These are phyloP conservation scores for Tausonia pullulans DNA, from an alignment of 1,284 basidiomycete species.

Conservation along the genomic window DNA sequence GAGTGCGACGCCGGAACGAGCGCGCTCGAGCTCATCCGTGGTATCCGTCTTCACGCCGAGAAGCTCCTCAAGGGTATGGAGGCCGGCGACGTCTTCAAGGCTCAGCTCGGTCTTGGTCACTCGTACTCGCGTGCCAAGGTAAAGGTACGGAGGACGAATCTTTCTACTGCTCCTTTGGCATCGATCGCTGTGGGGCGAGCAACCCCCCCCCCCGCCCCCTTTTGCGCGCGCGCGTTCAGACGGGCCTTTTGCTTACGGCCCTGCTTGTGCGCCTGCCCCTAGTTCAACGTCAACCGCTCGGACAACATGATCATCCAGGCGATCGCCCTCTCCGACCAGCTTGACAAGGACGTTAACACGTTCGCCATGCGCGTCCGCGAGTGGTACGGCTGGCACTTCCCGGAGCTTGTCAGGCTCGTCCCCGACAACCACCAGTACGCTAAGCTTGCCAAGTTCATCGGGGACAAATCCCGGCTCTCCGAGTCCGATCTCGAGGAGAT, in stretches of 20 bases:
- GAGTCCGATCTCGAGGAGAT: constrained; percentile 74
- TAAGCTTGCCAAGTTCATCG: constrained; percentile 74
- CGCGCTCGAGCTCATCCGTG: constrained; percentile 80
- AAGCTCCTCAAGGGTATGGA: constrained; percentile 85
- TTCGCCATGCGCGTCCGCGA: constrained; percentile 97
- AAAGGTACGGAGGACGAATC: constrained; percentile 41
- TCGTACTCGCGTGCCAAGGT: constrained; percentile 96
- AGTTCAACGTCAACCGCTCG: constrained; percentile 96
- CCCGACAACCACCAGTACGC: constrained; percentile 95
- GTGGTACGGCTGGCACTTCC: constrained; percentile 99
- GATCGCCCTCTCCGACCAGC: constrained; percentile 93
- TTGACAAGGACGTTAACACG: constrained; percentile 99
- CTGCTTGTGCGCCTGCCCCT: background rate
- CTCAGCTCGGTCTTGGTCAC: constrained; percentile 94
- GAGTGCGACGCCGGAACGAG: constrained; percentile 81
- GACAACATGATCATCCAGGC: constrained; percentile 99
- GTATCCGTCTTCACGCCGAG: constrained; percentile 81
- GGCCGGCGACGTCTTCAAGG: constrained; percentile 77
- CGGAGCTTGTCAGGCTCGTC: constrained; percentile 88
- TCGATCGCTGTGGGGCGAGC: background rate
- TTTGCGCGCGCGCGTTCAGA: background rate
- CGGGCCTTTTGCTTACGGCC: background rate
- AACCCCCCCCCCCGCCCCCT: background rate
- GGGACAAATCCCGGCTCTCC: constrained; percentile 56
- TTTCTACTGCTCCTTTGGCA: background rate